Evolutionary conservation across 2,329 filamentous ascomycete species (phyloP).

Genomic region (Hymenoscyphus albidus): DNA sequence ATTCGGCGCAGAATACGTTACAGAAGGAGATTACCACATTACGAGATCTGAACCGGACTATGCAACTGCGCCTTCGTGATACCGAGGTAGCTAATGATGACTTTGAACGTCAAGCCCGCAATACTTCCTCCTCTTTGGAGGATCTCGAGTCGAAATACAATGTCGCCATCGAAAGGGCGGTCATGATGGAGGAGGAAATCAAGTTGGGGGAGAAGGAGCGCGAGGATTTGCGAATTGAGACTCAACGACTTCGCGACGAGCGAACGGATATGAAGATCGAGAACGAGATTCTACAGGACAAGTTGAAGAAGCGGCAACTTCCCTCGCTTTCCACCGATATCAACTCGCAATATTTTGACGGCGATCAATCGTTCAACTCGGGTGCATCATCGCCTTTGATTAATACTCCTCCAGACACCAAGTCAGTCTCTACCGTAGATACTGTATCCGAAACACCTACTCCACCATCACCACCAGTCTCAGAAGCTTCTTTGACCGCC

Average conservation of each 20-base stretch:
- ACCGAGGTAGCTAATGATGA: slow-evolving; percentile 98
- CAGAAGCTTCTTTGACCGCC: slow-evolving; percentile 62
- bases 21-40: slow-evolving; percentile 95
- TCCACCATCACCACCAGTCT: slow-evolving; percentile 90
- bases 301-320: slow-evolving; percentile 72
- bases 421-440: slow-evolving; percentile 55
- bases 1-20: slow-evolving; percentile 74
- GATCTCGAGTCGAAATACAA: slow-evolving; percentile 98
- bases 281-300: slow-evolving; percentile 89
- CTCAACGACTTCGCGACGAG: slow-evolving; percentile 85
- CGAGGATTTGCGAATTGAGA: slow-evolving; percentile 82
- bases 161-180: slow-evolving; percentile 82
- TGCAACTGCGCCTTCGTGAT: slow-evolving; percentile 82
- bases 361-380: slow-evolving; percentile 64
- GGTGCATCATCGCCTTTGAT: slow-evolving; percentile 89
- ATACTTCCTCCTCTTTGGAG: slow-evolving; percentile 92
- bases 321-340: slow-evolving; percentile 59
- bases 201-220: slow-evolving; percentile 88
- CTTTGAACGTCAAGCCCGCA: slow-evolving; percentile 91
- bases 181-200: slow-evolving; percentile 94
- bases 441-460: slow-evolving; percentile 66
- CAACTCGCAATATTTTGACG: slow-evolving; percentile 69
- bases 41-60: slow-evolving; percentile 75
- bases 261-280: slow-evolving; percentile 92
- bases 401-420: slow-evolving; percentile 74